Evolutionary conservation across 306 rosid species (phyloP).

Genomic region (Leucaena leucocephala): DNA sequence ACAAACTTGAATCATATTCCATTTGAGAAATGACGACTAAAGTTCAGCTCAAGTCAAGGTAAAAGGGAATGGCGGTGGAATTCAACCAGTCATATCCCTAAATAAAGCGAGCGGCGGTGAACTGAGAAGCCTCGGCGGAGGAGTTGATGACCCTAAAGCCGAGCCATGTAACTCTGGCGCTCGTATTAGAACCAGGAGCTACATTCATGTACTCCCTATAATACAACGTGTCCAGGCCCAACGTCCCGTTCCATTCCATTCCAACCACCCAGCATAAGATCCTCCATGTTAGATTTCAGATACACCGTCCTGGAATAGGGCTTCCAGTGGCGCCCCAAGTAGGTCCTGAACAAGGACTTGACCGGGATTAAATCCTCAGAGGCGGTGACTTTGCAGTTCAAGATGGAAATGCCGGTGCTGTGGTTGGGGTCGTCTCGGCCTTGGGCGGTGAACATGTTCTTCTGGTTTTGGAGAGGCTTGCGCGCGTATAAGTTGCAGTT

Average conservation of each 20-base stretch:
- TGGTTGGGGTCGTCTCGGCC: conserved; percentile 87
- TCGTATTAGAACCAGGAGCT: conserved; percentile 74
- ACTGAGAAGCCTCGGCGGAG: conserved; percentile 61
- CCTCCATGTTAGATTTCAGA: conserved; percentile 54
- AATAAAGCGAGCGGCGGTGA: conserved; percentile 61
- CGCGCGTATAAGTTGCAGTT: conserved; percentile 84
- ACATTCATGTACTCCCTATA: conserved; percentile 74
- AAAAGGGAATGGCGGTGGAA: conserved; percentile 58
- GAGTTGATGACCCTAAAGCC: conserved; percentile 72
- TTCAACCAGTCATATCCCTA: conserved; percentile 68
- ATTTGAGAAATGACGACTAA: too few relatives aligned
- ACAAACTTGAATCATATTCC: too few relatives aligned
- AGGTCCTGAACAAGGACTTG: conserved; percentile 47
- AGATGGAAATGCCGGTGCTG: conserved; percentile 75
- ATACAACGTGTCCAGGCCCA: conserved; percentile 70
- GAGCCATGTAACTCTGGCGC: conserved; percentile 70
- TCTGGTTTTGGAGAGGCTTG: conserved; percentile 59
- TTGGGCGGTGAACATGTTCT: conserved; percentile 82
- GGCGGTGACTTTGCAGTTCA: conserved; percentile 67
- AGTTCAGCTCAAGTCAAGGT: conserved; percentile 45
- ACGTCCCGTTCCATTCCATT: conserved; percentile 74
- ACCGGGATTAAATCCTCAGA: conserved; percentile 66
- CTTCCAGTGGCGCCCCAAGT: conserved; percentile 90
- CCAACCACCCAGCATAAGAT: conserved; percentile 70
- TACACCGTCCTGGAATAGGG: conserved; percentile 69